Base-by-base conservation (phyloP, 495 filamentous ascomycete genomes). In the Paragyromitra xinjiangensis region DNA sequence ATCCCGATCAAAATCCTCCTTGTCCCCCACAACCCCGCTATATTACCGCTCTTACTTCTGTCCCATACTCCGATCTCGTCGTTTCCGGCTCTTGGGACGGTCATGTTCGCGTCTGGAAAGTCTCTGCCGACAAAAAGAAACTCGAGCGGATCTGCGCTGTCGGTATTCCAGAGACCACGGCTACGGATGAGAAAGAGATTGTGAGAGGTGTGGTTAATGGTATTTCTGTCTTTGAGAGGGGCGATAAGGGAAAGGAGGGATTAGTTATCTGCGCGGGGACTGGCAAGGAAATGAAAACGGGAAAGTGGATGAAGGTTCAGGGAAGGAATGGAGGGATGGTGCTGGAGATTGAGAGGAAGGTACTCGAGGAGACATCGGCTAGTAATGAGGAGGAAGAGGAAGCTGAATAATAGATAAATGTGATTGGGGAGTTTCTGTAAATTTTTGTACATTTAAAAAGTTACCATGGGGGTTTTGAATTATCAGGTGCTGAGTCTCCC, bases 41-140 rank as follows among this genome's bases (percentile, higher is more conserved):
- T 88, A 95, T 99, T 82, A 98, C 95, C 8, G 95, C 95, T 1
- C 85, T 99, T 55, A 86, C 91, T 37, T 92, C 92, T 3, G 86
- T 98, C 48, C 94, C 95, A 0, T 96, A 93, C 80, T 93, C 92
- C 9, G 93, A 99, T 80, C 84, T 97, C 39, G 87, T 98, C 48
- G 84, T 98, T 45, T 94, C 90, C 73, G 95, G 95, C 16, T 96
- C 93, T 82, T 98, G 94, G 93, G 95, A 99, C 84, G 95, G 95
- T 1, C 88, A 86, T 79, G 87, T 98, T 16, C 87, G 94, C 37
- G 91, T 90, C n/a, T 99, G 94, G 94, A 88, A 85, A 70, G 85
- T 98, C 53, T 92, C 90, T 48, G 87, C 92, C 24, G 94, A 97
- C 78, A 97, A 96, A 84, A 90, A 88, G 83, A 90, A 87, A 62